Evolutionary conservation across 2,329 filamentous ascomycete genomes (phyloP).

Genomic region (Fusarium annulatum): DNA sequence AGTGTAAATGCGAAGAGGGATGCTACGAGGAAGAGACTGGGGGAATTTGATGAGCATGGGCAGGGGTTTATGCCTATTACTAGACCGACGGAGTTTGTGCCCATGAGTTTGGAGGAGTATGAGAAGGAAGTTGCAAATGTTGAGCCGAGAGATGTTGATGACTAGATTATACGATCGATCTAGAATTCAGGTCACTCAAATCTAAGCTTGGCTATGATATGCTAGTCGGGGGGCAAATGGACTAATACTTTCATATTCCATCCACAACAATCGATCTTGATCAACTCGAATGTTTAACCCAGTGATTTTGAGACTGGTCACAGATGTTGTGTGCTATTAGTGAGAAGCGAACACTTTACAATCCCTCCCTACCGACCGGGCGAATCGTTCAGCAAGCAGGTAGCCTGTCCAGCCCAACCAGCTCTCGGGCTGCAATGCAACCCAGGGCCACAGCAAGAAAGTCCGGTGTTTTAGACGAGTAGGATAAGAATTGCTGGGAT

Average conservation of each 20-base stretch:
- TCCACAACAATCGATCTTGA: not conserved
- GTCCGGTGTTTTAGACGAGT: too few species aligned
- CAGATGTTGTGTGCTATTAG: rapidly evolving
- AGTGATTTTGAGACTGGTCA: rapidly evolving
- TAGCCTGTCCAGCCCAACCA: not conserved
- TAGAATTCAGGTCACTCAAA: rapidly evolving
- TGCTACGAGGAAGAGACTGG: slow-evolving; percentile 61
- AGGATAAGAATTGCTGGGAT: too few species aligned
- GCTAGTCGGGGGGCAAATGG: too few species aligned
- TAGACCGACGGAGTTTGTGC: not conserved
- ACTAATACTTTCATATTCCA: not conserved
- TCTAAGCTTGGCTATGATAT: rapidly evolving
- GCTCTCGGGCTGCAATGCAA: not conserved
- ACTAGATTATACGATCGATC: not conserved
- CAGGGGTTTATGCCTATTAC: slow-evolving; percentile 65
- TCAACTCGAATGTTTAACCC: not conserved
- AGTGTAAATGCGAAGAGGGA: slow-evolving; percentile 67
- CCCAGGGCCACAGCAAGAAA: too few species aligned
- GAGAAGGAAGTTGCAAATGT: not conserved
- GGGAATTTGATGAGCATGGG: slow-evolving; percentile 60
- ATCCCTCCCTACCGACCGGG: not conserved
- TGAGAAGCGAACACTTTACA: not conserved
- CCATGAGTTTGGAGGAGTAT: slow-evolving; percentile 5
- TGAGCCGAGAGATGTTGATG: slow-evolving; percentile 2
- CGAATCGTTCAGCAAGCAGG: not conserved